These are phyloP conservation scores for Kernera saxatilis DNA, from an alignment of 345 rosid genomes.

Conservation along the genomic window DNA sequence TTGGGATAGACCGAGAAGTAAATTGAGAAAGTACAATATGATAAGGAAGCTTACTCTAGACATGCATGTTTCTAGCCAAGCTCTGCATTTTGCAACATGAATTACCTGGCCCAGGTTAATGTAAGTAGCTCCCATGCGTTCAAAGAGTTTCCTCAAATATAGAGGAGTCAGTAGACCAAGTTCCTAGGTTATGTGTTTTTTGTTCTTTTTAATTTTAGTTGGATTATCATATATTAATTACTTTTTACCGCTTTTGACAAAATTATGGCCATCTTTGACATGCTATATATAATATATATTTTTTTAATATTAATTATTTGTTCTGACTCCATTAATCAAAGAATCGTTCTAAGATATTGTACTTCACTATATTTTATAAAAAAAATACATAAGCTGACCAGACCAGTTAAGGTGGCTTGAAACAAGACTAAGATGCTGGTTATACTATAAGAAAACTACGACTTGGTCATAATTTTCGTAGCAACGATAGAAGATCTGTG, in stretches of 20 bases:
- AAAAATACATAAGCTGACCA: not conserved
- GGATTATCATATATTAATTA: not conserved
- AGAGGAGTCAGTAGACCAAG: slow-evolving; percentile 71
- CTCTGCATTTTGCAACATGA: slow-evolving; percentile 1
- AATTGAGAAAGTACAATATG: too few species aligned
- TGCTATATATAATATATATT: too few species aligned
- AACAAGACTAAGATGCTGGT: not conserved
- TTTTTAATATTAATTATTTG: not conserved
- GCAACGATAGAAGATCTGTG: not conserved
- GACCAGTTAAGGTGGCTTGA: not conserved
- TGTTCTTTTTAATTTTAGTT: not conserved
- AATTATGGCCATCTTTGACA: slow-evolving; percentile 24
- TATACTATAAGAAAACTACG: not conserved
- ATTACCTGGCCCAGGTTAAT: slow-evolving; percentile 85
- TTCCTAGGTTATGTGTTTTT: slow-evolving; percentile 14
- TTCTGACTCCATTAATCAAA: slow-evolving; percentile 7
- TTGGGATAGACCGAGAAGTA: too few species aligned
- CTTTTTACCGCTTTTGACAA: slow-evolving; percentile 1
- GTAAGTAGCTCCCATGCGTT: slow-evolving; percentile 96
- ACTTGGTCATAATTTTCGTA: not conserved
- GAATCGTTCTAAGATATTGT: not conserved
- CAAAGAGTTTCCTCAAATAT: slow-evolving; percentile 84
- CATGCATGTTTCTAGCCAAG: too few species aligned
- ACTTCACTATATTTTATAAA: not conserved
- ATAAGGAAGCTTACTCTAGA: too few species aligned